Conservation (phyloP, 2,329 filamentous ascomycete genomes). For the Niveomyces coronatus region DNA sequence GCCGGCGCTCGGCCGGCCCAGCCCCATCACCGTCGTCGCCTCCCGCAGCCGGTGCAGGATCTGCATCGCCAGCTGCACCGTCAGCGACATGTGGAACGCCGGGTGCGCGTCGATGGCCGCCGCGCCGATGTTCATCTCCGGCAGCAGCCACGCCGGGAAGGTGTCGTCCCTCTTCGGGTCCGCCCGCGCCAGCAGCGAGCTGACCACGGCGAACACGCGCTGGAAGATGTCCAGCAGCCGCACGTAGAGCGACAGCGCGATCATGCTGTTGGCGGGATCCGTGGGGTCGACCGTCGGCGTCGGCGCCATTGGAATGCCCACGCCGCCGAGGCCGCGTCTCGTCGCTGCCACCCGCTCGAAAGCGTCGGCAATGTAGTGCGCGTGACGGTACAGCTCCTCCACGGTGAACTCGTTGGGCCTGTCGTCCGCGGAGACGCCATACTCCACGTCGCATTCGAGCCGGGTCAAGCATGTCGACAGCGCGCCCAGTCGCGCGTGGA, state of each 20-base stretch:
- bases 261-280: slow-evolving; percentile 28
- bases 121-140: slow-evolving; percentile 30
- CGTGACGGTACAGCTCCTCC: slow-evolving; percentile 31
- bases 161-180: slow-evolving; percentile 14
- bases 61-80: slow-evolving; percentile 31
- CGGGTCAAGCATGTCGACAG: slow-evolving; percentile 24
- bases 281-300: slow-evolving; percentile 15
- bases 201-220: slow-evolving; percentile 26
- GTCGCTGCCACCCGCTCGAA: slow-evolving; percentile 8
- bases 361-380: slow-evolving; percentile 16
- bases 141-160: slow-evolving; percentile 29
- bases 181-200: slow-evolving; percentile 21
- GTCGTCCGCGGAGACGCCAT: slow-evolving; percentile 15
- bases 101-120: slow-evolving; percentile 30
- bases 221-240: slow-evolving; percentile 31
- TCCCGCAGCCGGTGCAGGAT: slow-evolving; percentile 26
- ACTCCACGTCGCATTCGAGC: slow-evolving; percentile 12
- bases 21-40: slow-evolving; percentile 21
- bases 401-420: slow-evolving; percentile 25
- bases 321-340: not conserved
- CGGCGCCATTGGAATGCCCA: not conserved
- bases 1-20: slow-evolving; percentile 7
- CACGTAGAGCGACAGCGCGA: slow-evolving; percentile 29
- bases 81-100: slow-evolving; percentile 31
- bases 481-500: slow-evolving; percentile 28